Conservation (phyloP, 140 eudicot genomes). For the Ambrosia hybrid region DNA sequence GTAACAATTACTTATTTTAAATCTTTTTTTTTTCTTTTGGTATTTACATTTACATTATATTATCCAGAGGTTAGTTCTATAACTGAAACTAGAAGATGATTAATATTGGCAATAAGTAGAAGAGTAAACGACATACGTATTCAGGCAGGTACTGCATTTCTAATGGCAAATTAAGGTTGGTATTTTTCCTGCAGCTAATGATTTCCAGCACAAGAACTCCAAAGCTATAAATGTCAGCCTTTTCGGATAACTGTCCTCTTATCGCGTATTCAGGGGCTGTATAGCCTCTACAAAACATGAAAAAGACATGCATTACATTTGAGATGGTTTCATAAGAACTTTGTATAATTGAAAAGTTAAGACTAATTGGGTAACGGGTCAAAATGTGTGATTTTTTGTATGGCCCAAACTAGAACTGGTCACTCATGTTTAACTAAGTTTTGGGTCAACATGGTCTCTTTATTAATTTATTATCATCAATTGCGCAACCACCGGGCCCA, state of each 20-base stretch:
- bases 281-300: conserved; percentile 58
- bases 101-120: neutral
- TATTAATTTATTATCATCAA: neutral
- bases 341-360: neutral
- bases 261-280: conserved; percentile 89
- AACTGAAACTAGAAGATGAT: neutral
- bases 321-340: neutral
- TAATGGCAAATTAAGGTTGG: conserved; percentile 60
- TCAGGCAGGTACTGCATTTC: conserved; percentile 88
- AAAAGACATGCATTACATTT: conserved; percentile 3
- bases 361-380: neutral
- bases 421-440: conserved; percentile 1
- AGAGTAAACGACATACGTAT: conserved; percentile 45
- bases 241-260: conserved; percentile 77
- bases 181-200: conserved; percentile 67
- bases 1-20: too few species aligned
- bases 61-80: too few species aligned
- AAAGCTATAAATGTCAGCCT: conserved; percentile 83
- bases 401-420: neutral
- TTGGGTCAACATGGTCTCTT: neutral
- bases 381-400: neutral
- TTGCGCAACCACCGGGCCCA: neutral
- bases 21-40: too few species aligned
- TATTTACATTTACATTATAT: too few species aligned
- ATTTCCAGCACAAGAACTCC: conserved; percentile 83